phyloP scores from a whole-genome alignment of 2,329 filamentous ascomycete species.

The Mycosphaerella sp. region DNA sequence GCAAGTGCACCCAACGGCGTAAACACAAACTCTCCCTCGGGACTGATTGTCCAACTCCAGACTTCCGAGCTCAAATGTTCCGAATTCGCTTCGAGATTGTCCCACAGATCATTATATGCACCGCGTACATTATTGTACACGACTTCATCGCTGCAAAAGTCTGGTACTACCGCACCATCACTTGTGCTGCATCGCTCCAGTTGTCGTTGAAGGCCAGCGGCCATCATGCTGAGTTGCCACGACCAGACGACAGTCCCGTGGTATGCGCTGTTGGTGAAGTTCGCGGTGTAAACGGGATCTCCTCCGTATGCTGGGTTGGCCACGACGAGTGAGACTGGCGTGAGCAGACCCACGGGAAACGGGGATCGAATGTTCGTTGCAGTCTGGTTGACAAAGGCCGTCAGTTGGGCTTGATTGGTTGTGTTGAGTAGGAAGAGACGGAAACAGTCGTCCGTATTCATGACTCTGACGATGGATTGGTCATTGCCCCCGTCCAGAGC shows the following conservation, averaged over 20 bases:
- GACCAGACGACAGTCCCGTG: conserved; percentile 61
- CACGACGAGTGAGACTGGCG: conserved; percentile 51
- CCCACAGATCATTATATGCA: conserved; percentile 56
- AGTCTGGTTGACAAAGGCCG: conserved; percentile 50
- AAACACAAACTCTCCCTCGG: conserved; percentile 42
- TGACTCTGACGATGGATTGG: conserved; percentile 48
- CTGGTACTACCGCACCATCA: conserved; percentile 28
- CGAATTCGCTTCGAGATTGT: conserved; percentile 52
- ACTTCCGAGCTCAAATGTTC: conserved; percentile 52
- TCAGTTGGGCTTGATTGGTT: conserved; percentile 52
- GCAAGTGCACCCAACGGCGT: conserved; percentile 48
- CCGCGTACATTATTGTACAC: conserved; percentile 39
- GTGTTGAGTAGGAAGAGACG: conserved; percentile 52
- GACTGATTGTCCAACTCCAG: conserved; percentile 54
- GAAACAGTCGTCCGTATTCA: conserved; percentile 61
- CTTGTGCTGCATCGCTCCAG: conserved; percentile 45
- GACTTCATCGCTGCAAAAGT: conserved; percentile 45
- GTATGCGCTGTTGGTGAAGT: conserved; percentile 54
- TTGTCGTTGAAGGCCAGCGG: conserved; percentile 52
- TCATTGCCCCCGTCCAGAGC: conserved; percentile 50
- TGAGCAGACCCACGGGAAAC: conserved; percentile 55
- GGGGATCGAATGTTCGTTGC: conserved; percentile 52
- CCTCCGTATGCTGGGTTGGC: conserved; percentile 55
- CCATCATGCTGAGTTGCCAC: conserved; percentile 61
- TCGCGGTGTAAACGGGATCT: conserved; percentile 41